phyloP scores from a whole-genome alignment of 2,329 filamentous ascomycete species.

The Alternaria hordeiaustralica region DNA sequence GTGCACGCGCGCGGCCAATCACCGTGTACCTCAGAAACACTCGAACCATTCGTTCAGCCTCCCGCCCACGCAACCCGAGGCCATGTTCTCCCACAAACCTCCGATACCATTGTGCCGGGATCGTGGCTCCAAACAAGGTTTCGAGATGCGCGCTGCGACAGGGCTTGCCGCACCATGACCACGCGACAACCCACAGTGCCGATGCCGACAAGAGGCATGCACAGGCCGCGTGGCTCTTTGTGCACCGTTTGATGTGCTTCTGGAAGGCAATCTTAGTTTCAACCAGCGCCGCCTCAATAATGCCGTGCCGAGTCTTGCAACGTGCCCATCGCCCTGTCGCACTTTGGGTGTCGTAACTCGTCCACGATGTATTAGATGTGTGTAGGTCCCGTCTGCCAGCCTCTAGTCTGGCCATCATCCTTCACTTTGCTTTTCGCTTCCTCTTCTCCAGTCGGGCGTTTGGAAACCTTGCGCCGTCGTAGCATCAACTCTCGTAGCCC shows the following conservation, averaged over 20 bases:
- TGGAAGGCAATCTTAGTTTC: slow-evolving; percentile 10
- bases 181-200: neutral
- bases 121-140: slow-evolving; percentile 10
- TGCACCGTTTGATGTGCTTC: slow-evolving; percentile 8
- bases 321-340: slow-evolving; percentile 5
- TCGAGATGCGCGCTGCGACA: slow-evolving; percentile 16
- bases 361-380: slow-evolving; percentile 12
- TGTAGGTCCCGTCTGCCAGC: slow-evolving; percentile 3
- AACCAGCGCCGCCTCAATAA: slow-evolving; percentile 12
- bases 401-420: neutral
- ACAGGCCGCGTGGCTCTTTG: slow-evolving; percentile 3
- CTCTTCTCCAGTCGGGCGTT: slow-evolving; percentile 1
- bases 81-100: neutral
- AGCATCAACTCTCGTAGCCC: slow-evolving; percentile 1
- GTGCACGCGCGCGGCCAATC: neutral
- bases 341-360: slow-evolving; percentile 9
- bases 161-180: slow-evolving; percentile 13
- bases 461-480: neutral
- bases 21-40: slow-evolving; percentile 3
- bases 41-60: neutral
- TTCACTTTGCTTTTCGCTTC: neutral
- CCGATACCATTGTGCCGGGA: neutral
- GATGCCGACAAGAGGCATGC: neutral
- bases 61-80: neutral
- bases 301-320: slow-evolving; percentile 9